These are phyloP conservation scores for Botrytis hyacinthi DNA, from an alignment of 2,329 filamentous ascomycete genomes.

Conservation along the genomic window DNA sequence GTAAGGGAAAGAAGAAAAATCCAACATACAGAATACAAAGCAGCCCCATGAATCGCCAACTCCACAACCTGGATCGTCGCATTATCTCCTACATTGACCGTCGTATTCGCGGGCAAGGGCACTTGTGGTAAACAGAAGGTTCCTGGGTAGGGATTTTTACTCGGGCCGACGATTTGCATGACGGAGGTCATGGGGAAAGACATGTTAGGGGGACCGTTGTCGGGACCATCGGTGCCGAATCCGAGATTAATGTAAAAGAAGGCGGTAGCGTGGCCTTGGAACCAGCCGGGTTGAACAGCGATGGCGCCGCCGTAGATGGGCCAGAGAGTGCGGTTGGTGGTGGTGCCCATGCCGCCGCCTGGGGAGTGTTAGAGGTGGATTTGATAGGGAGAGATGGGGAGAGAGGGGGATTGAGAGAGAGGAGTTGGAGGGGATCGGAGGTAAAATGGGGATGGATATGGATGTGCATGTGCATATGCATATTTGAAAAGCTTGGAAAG, in stretches of 20 bases:
- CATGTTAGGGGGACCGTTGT: slow-evolving; percentile 76
- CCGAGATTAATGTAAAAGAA: slow-evolving; percentile 91
- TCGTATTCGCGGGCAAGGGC: slow-evolving; percentile 70
- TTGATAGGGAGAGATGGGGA: no score
- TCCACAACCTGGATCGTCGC: slow-evolving; percentile 90
- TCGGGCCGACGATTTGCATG: slow-evolving; percentile 80
- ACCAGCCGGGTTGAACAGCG: slow-evolving; percentile 92
- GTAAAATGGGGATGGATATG: no score
- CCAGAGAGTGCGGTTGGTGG: slow-evolving; percentile 88
- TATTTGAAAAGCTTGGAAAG: neutral
- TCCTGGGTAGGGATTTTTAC: slow-evolving; percentile 80
- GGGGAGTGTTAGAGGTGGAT: slow-evolving; percentile 17
- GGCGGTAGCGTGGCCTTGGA: slow-evolving; percentile 79
- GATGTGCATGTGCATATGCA: neutral
- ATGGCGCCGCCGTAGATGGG: slow-evolving; percentile 83
- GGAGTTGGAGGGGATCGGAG: neutral
- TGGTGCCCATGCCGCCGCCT: slow-evolving; percentile 82
- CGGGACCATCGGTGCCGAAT: slow-evolving; percentile 66
- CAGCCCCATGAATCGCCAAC: slow-evolving; percentile 76
- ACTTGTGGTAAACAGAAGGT: slow-evolving; percentile 89
- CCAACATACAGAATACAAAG: slow-evolving; percentile 54
- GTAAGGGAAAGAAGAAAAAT: neutral
- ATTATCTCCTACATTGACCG: slow-evolving; percentile 75
- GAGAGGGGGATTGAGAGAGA: neutral
- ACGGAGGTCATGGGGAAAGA: slow-evolving; percentile 76